Evolutionary conservation across 23 red algal species (phyloP), one percentile per base, ranked within the genome.

Genomic region (Gracilariopsis chorda): DNA sequence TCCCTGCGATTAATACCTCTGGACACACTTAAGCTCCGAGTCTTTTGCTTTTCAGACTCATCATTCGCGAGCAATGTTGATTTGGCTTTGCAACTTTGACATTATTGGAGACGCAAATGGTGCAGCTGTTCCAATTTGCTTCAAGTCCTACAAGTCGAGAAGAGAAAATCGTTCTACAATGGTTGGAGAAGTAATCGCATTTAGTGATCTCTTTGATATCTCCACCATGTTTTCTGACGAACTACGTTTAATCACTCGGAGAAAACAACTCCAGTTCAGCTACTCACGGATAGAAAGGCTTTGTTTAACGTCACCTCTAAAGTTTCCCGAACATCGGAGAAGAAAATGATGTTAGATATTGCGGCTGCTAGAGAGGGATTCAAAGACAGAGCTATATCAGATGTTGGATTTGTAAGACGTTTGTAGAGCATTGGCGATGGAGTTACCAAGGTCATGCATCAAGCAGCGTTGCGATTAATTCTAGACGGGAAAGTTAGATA

Each of bases 1-100:
- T 4, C 13, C 4, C 24, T 51, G 8, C 28, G 27, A 7, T 30
- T 81, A 8, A 6, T 6, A 27, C 51, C 4, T 10, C 77, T 81
- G 4, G 39, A 62, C 24, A 7, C 10, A 34, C 21, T 55, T 12
- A 56, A 39, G 7, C 44, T 81, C n/a, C 17, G 44, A 34, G 6
- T 81, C 6, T 9, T 58, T 12, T 10, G 77, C 24, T 81, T 81
- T 21, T 81, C 77, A 7, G 44, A 81, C 42, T 4, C 77, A 9
- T 81, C 77, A 5, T 81, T 81, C 51, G 42, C 77, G 24, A 81
- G 56, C 51, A 62, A 81, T 47, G 5, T 55, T 12, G 47, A 81
- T 12, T 51, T 81, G 47, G 51, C 44, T 33, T 34, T 19, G 8
- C 77, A 81, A 47, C 47, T 81, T 14, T 39, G 7, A 51, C 28